Conservation (phyloP, 306 rosid species). For the Pyrus communis region DNA sequence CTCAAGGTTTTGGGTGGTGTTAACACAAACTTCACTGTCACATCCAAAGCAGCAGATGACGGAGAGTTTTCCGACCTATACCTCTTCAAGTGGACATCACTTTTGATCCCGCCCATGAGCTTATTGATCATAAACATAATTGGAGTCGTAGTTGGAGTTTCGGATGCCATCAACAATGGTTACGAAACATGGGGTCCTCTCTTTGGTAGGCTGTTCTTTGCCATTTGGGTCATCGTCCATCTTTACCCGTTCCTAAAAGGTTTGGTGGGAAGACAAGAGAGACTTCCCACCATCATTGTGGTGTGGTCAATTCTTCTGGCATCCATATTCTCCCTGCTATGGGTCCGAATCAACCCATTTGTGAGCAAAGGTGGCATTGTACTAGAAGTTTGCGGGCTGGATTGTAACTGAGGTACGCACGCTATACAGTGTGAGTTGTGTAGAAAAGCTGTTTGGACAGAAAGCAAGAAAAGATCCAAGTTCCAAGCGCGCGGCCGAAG, state of each 20-base stretch:
- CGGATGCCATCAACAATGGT: slow-evolving; percentile 94
- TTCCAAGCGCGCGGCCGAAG: not conserved
- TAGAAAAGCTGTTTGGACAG: slow-evolving; percentile 16
- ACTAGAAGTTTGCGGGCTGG: slow-evolving; percentile 74
- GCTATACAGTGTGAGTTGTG: slow-evolving; percentile 23
- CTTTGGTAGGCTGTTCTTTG: slow-evolving; percentile 70
- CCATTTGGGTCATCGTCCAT: slow-evolving; percentile 91
- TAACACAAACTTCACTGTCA: slow-evolving; percentile 80
- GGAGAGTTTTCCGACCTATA: slow-evolving; percentile 85
- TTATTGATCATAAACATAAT: slow-evolving; percentile 70
- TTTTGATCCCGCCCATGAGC: slow-evolving; percentile 75
- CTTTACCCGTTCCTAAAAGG: slow-evolving; percentile 96
- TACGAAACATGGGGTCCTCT: slow-evolving; percentile 95
- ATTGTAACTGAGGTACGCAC: slow-evolving; percentile 45
- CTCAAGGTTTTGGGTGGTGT: slow-evolving; percentile 93
- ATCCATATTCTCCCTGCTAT: slow-evolving; percentile 66
- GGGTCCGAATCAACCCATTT: slow-evolving; percentile 92
- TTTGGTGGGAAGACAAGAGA: slow-evolving; percentile 77
- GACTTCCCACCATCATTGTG: slow-evolving; percentile 73
- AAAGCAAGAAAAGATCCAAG: not conserved
- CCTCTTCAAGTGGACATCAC: slow-evolving; percentile 87
- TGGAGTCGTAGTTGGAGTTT: slow-evolving; percentile 71
- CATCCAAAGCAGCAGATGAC: slow-evolving; percentile 84
- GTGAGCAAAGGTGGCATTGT: slow-evolving; percentile 50
- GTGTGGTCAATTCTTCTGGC: slow-evolving; percentile 89